A percentile compares a stretch with the other conserved stretches of the same genome.
Conservation (phyloP, 73 alveolate genomes). For the Tetrahymena malaccensis region DNA sequence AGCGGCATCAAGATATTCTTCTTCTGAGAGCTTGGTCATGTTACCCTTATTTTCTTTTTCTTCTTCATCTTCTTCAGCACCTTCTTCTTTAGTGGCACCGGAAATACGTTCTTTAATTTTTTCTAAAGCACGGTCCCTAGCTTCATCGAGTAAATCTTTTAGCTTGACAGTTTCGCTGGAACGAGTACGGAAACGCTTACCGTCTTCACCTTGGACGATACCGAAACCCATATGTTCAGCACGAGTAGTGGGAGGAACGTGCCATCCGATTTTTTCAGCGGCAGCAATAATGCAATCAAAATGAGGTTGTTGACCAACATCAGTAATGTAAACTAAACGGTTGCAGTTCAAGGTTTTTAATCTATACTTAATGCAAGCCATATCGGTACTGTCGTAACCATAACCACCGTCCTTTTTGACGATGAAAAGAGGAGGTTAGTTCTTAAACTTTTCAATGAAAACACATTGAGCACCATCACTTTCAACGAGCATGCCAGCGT, state of each 20-base stretch:
- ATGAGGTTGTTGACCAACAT: conserved; percentile 94
- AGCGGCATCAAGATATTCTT: conserved; percentile 72
- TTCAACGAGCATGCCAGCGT: conserved; percentile 55
- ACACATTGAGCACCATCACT: conserved; percentile 89
- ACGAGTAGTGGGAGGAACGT: conserved; percentile 61
- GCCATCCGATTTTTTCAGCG: conserved; percentile 90
- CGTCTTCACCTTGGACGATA: conserved; percentile 90
- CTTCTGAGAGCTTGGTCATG: conserved; percentile 64
- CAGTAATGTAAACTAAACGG: conserved; percentile 92
- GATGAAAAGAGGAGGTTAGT: conserved; percentile 70
- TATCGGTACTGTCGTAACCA: conserved; percentile 97
- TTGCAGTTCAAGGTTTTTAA: conserved; percentile 59
- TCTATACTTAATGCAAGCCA: conserved; percentile 94
- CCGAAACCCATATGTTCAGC: conserved; percentile 99
- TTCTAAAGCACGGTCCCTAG: conserved; percentile 79
- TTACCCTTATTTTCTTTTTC: background rate
- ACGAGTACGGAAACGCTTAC: conserved; percentile 93
- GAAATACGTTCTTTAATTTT: conserved; percentile 5
- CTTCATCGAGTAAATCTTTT: conserved; percentile 90
- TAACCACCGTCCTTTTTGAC: conserved; percentile 98
- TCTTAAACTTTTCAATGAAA: conserved; percentile 63
- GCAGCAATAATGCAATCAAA: conserved; percentile 91
- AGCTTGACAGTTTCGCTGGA: conserved; percentile 92
- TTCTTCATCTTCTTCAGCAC: conserved; percentile 13
- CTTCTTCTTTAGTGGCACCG: conserved; percentile 4